Evolutionary conservation across 2,329 filamentous ascomycete genomes (phyloP).

Genomic region (Colletotrichum tanaceti): DNA sequence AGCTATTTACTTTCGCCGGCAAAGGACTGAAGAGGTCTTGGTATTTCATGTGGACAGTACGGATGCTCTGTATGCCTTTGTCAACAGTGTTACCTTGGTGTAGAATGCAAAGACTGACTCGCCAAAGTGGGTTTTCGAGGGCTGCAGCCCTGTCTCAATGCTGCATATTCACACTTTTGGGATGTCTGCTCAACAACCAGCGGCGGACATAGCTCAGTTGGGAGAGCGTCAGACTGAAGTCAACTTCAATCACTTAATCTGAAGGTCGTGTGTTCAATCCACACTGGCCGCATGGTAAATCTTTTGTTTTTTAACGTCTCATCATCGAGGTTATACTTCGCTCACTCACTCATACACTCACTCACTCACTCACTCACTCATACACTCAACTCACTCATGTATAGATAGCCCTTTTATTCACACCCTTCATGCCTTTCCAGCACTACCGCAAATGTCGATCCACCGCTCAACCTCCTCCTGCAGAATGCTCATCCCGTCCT

Average conservation of each 20-base stretch:
- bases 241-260: too few relatives aligned
- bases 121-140: neutral
- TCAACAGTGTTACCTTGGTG: too few relatives aligned
- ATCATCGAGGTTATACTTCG: slow-evolving; percentile 39
- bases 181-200: rapidly evolving
- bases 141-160: neutral
- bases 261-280: too few relatives aligned
- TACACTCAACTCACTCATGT: too few relatives aligned
- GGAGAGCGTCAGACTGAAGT: too few relatives aligned
- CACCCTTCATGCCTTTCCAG: slow-evolving; percentile 41
- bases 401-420: neutral
- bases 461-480: slow-evolving; percentile 43
- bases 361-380: too few relatives aligned
- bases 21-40: too few relatives aligned
- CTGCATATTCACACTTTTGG: rapidly evolving
- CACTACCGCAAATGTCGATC: slow-evolving; percentile 45
- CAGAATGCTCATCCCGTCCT: slow-evolving; percentile 43
- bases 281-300: too few relatives aligned
- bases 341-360: slow-evolving; percentile 2
- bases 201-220: slow-evolving; percentile 41
- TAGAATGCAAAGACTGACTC: neutral
- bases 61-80: too few relatives aligned
- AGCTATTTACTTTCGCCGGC: too few relatives aligned
- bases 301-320: too few relatives aligned
- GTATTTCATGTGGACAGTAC: too few relatives aligned